These are phyloP conservation scores for Ciborinia camelliae DNA, from an alignment of 2,329 filamentous ascomycete species.

Conservation along the genomic window DNA sequence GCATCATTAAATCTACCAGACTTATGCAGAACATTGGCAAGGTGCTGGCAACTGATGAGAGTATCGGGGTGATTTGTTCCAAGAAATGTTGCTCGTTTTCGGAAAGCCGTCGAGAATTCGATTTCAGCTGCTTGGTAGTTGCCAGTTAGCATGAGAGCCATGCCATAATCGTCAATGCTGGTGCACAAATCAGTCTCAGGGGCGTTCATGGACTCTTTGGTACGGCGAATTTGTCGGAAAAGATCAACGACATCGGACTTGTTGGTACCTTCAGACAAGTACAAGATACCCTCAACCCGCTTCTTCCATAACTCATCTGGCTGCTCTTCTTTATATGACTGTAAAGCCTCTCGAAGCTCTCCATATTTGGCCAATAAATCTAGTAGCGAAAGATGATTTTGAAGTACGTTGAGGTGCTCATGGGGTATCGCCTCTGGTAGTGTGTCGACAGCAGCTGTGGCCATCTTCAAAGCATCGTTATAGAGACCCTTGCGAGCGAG, in stretches of 20 bases:
- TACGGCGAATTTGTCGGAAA: slow-evolving; percentile 24
- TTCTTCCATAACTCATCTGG: slow-evolving; percentile 29
- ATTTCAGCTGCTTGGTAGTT: slow-evolving; percentile 26
- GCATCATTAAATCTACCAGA: slow-evolving; percentile 29
- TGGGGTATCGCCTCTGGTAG: slow-evolving; percentile 26
- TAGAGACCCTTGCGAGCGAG: slow-evolving; percentile 28
- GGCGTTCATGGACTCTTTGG: slow-evolving; percentile 12
- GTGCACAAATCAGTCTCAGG: slow-evolving; percentile 11
- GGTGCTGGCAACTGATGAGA: slow-evolving; percentile 27
- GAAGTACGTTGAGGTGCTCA: slow-evolving; percentile 26
- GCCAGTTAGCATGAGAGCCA: slow-evolving; percentile 27
- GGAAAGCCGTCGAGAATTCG: slow-evolving; percentile 27
- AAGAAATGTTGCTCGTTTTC: slow-evolving; percentile 23
- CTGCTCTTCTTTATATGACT: slow-evolving; percentile 23
- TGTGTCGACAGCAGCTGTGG: slow-evolving; percentile 25
- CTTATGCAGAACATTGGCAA: slow-evolving; percentile 26
- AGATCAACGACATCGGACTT: slow-evolving; percentile 23
- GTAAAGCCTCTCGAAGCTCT: slow-evolving; percentile 26
- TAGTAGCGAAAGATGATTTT: slow-evolving; percentile 27
- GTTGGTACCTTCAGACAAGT: slow-evolving; percentile 28
- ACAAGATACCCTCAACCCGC: slow-evolving; percentile 28
- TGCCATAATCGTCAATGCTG: slow-evolving; percentile 17
- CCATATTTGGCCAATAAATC: slow-evolving; percentile 29
- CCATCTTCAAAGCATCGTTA: slow-evolving; percentile 28
- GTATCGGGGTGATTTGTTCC: slow-evolving; percentile 30